Base-by-base conservation (phyloP, 2,329 filamentous ascomycete species). In the Apiospora koreana region DNA sequence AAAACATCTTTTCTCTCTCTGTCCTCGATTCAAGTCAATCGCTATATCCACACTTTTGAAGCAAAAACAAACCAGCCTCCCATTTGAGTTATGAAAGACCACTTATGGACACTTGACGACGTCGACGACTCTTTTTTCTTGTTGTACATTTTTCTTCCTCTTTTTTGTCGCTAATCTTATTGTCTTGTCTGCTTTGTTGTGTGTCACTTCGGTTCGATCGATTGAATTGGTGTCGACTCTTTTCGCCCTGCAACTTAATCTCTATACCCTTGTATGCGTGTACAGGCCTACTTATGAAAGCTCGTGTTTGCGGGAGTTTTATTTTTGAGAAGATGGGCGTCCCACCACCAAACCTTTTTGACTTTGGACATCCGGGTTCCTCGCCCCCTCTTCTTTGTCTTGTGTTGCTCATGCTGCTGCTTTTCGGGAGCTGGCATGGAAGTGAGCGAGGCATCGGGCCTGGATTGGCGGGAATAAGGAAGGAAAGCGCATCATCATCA, bases 71-170 rank as follows among this genome's bases (percentile, higher is more conserved):
- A 43, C 14, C 41, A 10, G 1, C 54, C 69, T 68, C 71, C 67
- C 72, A 67, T 74, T 74, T 48, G 67, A 58, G 48, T 48, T 75
- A 75, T 72, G 74, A 75, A 43, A 73, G 66, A 73, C 71, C 69
- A 68, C 54, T 70, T 69, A 73, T 73, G 74, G 73, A 75, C 73
- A 62, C 3, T 70, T 75, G 70, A 76, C 74, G 75, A 76, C 71
- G 75, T 71, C 69, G 69, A 76, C 69, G 75, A 76, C 72, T 70
- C 16, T 43, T 43, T 43, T 42, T 45, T 43, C 64, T 71, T 70
- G 38, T 67, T 72, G 68, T 66, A 70, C 50, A 58, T 18, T 65
- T 72, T 72, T 18, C 67, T 72, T 72, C 70, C 35, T 58, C 46
- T 69, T 72, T n/a, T n/a, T n/a, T 9, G 38, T 38, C 31, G 28